Conservation (phyloP, 495 filamentous ascomycete genomes). For the Aspergillus avenaceus region DNA sequence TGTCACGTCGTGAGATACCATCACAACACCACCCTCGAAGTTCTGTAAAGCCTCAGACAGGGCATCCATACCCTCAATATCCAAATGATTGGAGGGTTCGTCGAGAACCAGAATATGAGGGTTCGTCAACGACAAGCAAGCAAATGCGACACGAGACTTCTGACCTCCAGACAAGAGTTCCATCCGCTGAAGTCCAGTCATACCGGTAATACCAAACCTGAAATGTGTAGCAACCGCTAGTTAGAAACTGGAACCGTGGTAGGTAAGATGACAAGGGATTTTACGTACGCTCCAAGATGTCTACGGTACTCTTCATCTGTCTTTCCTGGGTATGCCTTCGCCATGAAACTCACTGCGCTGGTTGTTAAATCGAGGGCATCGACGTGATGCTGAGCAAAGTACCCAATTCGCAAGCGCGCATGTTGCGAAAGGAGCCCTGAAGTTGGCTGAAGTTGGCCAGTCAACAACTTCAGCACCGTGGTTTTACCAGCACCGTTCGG, state of each 20-base stretch:
- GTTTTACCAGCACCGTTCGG: constrained; percentile 99
- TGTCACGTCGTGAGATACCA: constrained; percentile 99
- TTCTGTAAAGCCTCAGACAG: constrained; percentile 73
- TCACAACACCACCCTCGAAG: constrained; percentile 92
- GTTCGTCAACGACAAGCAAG: constrained; percentile 85
- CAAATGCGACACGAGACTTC: constrained; percentile 97
- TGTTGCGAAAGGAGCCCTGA: constrained; percentile 81
- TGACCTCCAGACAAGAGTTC: constrained; percentile 91
- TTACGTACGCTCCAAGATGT: constrained; percentile 74
- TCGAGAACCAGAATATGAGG: constrained; percentile 97
- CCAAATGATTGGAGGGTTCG: constrained; percentile 96
- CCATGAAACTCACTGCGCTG: constrained; percentile 91
- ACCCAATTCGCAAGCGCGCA: constrained; percentile 82
- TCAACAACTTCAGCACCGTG: constrained; percentile 90
- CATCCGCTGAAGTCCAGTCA: constrained; percentile 96
- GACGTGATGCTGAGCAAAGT: constrained; percentile 98
- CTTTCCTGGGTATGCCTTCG: constrained; percentile 83
- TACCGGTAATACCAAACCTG: constrained; percentile 93
- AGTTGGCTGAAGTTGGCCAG: constrained; percentile 74
- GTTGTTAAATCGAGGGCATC: constrained; percentile 88
- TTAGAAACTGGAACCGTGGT: background rate
- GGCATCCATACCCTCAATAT: constrained; percentile 99
- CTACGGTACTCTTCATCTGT: constrained; percentile 96
- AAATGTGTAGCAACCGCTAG: background rate
- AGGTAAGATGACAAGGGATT: background rate